Evolutionary conservation across 805 yeast species (phyloP), one percentile per base, ranked within the genome.

Genomic region (Schizosaccharomyces octosporus): DNA sequence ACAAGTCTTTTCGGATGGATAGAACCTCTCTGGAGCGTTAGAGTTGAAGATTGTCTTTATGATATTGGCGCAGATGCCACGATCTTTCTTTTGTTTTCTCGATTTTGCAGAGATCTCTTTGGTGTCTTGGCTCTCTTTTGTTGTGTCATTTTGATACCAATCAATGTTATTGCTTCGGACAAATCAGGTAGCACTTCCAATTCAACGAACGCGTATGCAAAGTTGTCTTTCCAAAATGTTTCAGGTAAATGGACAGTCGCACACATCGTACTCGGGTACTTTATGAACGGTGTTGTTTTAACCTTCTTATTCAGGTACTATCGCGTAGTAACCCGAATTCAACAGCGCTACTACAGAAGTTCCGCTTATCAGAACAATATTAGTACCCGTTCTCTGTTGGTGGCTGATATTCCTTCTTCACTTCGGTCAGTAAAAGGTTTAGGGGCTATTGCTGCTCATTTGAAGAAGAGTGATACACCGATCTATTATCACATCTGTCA

Each of bases 11-110:
- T 21, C 15, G 57, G 36, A 7, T 51, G 57, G 57, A 51, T 51
- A 11, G 36, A 51, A 17, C 57, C 57, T 24, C 32, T 51, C 5
- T 51, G 36, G 36, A 17, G 9, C 5, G 36, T 51, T 5, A 21
- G 36, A 51, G 57, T 51, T 7, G 62, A 62, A 0, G 69, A 67
- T 19, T 60, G 70, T n/a, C 61, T 67, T 2, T 65, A 65, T 5
- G 59, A 63, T 17, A 62, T 68, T 6, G 76, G 76, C 1, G 65
- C 73, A 11, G 76, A 73, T 60, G 73, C 74, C 13, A 69, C 68
- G 2, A 64, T 71, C 1, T 70, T 66, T 60, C 61, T 73, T 31
- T 65, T 68, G 27, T 69, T 70, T 51, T 62, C 67, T 29, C 64
- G 62, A 15, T 71, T 72, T 74, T 63, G 67, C 43, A 65, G 72